phyloP scores from a whole-genome alignment of 306 rosid genomes.

The Adenanthera pavonina region DNA sequence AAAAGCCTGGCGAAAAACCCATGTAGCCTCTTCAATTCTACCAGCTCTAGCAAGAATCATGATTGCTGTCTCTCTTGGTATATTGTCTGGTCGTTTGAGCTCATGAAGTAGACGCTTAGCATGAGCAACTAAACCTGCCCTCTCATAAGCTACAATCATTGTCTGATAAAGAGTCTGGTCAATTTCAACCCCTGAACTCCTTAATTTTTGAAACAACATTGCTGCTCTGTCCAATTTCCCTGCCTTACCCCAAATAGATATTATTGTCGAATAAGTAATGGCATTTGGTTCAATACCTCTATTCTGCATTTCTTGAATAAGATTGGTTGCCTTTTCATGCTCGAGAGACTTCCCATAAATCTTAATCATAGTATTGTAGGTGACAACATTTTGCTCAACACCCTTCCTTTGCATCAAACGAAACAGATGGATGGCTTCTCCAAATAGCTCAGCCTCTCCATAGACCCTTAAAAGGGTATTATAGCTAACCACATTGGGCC shows the following conservation, averaged over 20 bases:
- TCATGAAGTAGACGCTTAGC: conserved; percentile 90
- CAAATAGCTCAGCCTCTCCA: conserved; percentile 90
- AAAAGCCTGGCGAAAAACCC: conserved; percentile 93
- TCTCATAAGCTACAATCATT: conserved; percentile 92
- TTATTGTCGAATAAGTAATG: conserved; percentile 87
- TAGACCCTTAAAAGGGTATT: conserved; percentile 92
- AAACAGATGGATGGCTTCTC: conserved; percentile 90
- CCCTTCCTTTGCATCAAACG: conserved; percentile 88
- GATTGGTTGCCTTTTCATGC: conserved; percentile 88
- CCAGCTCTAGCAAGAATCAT: conserved; percentile 86
- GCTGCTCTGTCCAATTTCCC: conserved; percentile 90
- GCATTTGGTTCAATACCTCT: conserved; percentile 87
- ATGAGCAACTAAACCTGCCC: conserved; percentile 87
- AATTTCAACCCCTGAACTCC: conserved; percentile 84
- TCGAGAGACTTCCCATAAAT: conserved; percentile 87
- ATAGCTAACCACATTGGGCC: conserved; percentile 87
- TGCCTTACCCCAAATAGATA: conserved; percentile 92
- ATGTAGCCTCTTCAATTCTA: conserved; percentile 85
- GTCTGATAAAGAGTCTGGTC: conserved; percentile 92
- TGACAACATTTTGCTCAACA: conserved; percentile 77
- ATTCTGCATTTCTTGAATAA: conserved; percentile 87
- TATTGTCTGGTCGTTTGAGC: conserved; percentile 69
- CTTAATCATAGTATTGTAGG: conserved; percentile 90
- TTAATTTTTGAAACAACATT: conserved; percentile 82
- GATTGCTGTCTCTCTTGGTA: conserved; percentile 86